These are phyloP conservation scores for Cicer cuneatum DNA, from an alignment of 306 rosid species.

Conservation along the genomic window DNA sequence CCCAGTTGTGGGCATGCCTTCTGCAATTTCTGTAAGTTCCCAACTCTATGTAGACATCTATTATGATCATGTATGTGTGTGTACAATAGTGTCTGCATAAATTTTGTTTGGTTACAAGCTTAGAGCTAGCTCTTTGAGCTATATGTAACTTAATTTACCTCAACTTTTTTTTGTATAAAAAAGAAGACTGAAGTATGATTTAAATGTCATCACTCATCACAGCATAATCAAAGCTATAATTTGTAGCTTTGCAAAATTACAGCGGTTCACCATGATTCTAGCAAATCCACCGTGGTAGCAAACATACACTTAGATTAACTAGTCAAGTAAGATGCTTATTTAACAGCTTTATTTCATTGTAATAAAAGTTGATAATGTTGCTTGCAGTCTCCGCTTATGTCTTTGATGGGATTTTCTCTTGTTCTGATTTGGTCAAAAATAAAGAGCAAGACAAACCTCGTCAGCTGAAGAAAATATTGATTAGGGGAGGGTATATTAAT, in stretches of 20 bases:
- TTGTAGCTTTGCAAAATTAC: too few species aligned
- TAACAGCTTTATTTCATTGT: constrained; percentile 19
- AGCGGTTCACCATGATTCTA: too few species aligned
- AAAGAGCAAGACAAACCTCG: constrained; percentile 49
- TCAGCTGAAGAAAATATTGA: constrained; percentile 23
- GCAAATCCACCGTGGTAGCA: too few species aligned
- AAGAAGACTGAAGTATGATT: neutral
- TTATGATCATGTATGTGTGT: neutral
- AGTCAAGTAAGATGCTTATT: constrained; percentile 22
- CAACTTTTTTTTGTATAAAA: too few species aligned
- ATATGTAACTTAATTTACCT: too few species aligned
- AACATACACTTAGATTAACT: too few species aligned
- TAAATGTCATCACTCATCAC: constrained; percentile 6
- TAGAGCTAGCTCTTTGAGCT: too few species aligned
- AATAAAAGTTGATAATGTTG: constrained; percentile 38
- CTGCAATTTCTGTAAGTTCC: constrained; percentile 89
- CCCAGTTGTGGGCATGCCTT: constrained; percentile 83
- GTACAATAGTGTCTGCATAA: too few species aligned
- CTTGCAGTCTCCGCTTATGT: constrained; percentile 91
- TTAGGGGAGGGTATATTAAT: neutral
- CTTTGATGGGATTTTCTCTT: constrained; percentile 96
- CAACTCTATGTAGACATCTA: neutral
- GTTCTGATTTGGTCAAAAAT: constrained; percentile 79
- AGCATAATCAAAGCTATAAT: too few species aligned
- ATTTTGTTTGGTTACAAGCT: too few species aligned